A percentile compares a stretch with the other conserved stretches of the same genome.
Conservation (phyloP, 148 eudicot genomes). For the Polygonum aviculare region DNA sequence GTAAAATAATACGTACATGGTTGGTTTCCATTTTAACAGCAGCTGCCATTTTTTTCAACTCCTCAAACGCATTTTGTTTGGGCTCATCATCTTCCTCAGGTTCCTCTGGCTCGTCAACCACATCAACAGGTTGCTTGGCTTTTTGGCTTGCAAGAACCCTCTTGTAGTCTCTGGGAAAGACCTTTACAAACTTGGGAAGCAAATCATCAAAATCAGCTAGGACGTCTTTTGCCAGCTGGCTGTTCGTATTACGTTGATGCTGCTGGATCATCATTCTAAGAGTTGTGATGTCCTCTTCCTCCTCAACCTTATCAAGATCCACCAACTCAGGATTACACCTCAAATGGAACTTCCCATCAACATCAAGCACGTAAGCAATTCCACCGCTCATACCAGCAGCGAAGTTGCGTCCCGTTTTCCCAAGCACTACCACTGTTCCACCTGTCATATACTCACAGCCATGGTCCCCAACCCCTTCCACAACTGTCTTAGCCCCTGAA, state of each 20-base stretch:
- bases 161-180: slow-evolving; percentile 94
- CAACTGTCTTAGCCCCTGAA: slow-evolving; percentile 94
- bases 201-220: slow-evolving; percentile 67
- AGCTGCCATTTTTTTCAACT: slow-evolving; percentile 78
- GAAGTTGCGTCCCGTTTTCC: slow-evolving; percentile 92
- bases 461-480: slow-evolving; percentile 99
- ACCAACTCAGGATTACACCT: slow-evolving; percentile 88
- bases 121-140: slow-evolving; percentile 40
- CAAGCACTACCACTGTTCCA: slow-evolving; percentile 82
- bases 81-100: slow-evolving; percentile 46
- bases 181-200: slow-evolving; percentile 76
- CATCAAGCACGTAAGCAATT: slow-evolving; percentile 78
- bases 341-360: slow-evolving; percentile 48
- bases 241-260: slow-evolving; percentile 89
- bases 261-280: slow-evolving; percentile 94
- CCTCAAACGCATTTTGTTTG: slow-evolving; percentile 67
- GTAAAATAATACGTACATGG: slow-evolving; percentile 22
- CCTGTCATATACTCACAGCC: slow-evolving; percentile 99
- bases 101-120: slow-evolving; percentile 53
- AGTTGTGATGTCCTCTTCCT: slow-evolving; percentile 80
- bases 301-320: slow-evolving; percentile 89
- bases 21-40: slow-evolving; percentile 17
- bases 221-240: slow-evolving; percentile 77
- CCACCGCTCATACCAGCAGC: slow-evolving; percentile 99
- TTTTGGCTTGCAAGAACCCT: slow-evolving; percentile 70